These are phyloP conservation scores for Phaeosphaeria sp. DNA, from an alignment of 2,329 filamentous ascomycete species.

Conservation along the genomic window DNA sequence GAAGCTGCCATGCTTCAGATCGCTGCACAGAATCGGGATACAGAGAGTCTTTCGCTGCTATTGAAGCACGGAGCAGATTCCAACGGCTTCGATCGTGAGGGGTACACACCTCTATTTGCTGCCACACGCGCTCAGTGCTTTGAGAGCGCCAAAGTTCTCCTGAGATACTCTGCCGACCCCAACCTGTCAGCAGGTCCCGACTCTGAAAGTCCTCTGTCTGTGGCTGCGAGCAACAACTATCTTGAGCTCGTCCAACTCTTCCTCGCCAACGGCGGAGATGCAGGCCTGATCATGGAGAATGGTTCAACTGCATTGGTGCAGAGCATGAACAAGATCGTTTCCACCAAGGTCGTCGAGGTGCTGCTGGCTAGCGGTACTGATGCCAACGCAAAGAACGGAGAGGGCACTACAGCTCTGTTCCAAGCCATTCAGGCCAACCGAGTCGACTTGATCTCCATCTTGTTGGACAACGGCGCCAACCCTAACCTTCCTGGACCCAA, in stretches of 20 bases:
- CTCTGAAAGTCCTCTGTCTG: slow-evolving; percentile 62
- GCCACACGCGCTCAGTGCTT: slow-evolving; percentile 36
- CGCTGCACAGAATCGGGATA: slow-evolving; percentile 39
- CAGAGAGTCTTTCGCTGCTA: slow-evolving; percentile 35
- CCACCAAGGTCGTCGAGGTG: slow-evolving; percentile 63
- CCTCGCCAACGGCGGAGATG: slow-evolving; percentile 67
- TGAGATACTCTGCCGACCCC: slow-evolving; percentile 33
- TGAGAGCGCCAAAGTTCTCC: slow-evolving; percentile 55
- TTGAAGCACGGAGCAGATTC: slow-evolving; percentile 39
- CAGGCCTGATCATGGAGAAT: slow-evolving; percentile 60
- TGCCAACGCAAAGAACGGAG: slow-evolving; percentile 65
- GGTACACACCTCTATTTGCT: slow-evolving; percentile 36
- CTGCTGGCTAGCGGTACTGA: slow-evolving; percentile 67
- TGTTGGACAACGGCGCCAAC: slow-evolving; percentile 68
- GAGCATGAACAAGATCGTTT: slow-evolving; percentile 66
- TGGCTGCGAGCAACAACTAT: slow-evolving; percentile 60
- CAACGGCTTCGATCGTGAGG: slow-evolving; percentile 40
- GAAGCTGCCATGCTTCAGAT: slow-evolving; percentile 42
- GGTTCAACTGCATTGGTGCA: slow-evolving; percentile 68
- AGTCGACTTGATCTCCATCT: slow-evolving; percentile 61
- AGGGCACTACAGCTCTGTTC: slow-evolving; percentile 70
- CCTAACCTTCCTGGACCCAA: slow-evolving; percentile 73
- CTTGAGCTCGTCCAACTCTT: slow-evolving; percentile 65
- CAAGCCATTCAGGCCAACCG: slow-evolving; percentile 65
- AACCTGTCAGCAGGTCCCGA: slow-evolving; percentile 50